A percentile compares a stretch with the other conserved stretches of the same genome.
Conservation (phyloP, 2,329 filamentous ascomycete species). For the Cyclaneusma minus region DNA sequence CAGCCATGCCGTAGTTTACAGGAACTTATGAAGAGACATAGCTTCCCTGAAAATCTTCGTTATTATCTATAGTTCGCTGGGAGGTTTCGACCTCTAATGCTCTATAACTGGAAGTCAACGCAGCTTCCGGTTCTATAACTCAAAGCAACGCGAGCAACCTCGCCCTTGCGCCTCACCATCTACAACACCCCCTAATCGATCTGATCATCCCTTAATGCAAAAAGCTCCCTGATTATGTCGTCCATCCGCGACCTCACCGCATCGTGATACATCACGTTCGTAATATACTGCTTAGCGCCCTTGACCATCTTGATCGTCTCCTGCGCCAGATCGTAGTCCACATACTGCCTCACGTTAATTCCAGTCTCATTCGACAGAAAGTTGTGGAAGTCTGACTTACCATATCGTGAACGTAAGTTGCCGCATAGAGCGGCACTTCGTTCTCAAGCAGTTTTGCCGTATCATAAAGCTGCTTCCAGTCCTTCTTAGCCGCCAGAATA, state of each 20-base stretch:
- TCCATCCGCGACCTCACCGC: slow-evolving; percentile 59
- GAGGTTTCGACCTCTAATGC: too few species aligned
- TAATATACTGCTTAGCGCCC: slow-evolving; percentile 67
- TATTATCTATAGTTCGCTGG: too few species aligned
- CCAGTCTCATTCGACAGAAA: too few species aligned
- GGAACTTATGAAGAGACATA: too few species aligned
- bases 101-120: too few species aligned
- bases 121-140: too few species aligned
- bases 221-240: slow-evolving; percentile 63
- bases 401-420: slow-evolving; percentile 77
- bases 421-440: slow-evolving; percentile 72
- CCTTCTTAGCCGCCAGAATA: slow-evolving; percentile 46
- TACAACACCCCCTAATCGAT: slow-evolving; percentile 28
- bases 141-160: too few species aligned
- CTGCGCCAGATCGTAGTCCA: slow-evolving; percentile 59
- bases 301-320: slow-evolving; percentile 62
- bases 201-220: slow-evolving; percentile 56
- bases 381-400: too few species aligned
- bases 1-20: too few species aligned
- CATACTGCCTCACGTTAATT: too few species aligned
- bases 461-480: slow-evolving; percentile 70
- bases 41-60: too few species aligned
- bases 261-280: slow-evolving; percentile 78
- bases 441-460: slow-evolving; percentile 58
- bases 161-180: too few species aligned